Conservation (phyloP, 2,329 filamentous ascomycete species). For the Thermoascus crustaceus region DNA sequence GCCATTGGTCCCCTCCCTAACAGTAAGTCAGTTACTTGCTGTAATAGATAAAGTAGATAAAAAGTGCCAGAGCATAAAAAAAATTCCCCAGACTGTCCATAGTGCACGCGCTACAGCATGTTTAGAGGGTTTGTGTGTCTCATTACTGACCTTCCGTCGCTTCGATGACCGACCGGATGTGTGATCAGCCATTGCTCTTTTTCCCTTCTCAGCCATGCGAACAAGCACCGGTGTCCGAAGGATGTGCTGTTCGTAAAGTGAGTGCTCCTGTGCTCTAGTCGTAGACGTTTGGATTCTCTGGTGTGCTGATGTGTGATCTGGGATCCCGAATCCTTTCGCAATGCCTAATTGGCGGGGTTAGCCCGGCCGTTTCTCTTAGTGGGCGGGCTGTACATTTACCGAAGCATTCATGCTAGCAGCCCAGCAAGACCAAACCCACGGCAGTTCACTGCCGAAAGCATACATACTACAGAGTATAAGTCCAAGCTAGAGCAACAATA, state of each 20-base stretch:
- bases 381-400: background rate
- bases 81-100: background rate
- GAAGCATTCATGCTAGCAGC: too few relatives aligned
- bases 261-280: too few relatives aligned
- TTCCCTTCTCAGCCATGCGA: slow-evolving; percentile 20
- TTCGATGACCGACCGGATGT: slow-evolving; percentile 19
- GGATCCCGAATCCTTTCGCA: background rate
- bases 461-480: too few relatives aligned
- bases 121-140: background rate
- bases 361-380: background rate
- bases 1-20: slow-evolving; percentile 25
- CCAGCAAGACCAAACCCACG: too few relatives aligned
- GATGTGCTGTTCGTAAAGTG: too few relatives aligned
- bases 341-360: slow-evolving; percentile 1
- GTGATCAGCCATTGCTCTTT: slow-evolving; percentile 24
- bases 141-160: slow-evolving; percentile 24
- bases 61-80: too few relatives aligned
- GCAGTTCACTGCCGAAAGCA: too few relatives aligned
- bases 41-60: slow-evolving; percentile 4
- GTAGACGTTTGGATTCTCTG: too few relatives aligned
- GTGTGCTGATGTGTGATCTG: background rate
- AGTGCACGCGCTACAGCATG: background rate
- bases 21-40: slow-evolving; percentile 2
- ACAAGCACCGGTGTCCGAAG: too few relatives aligned
- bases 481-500: too few relatives aligned